phyloP scores from a whole-genome alignment of 1,139 yeast species.

The Suhomyces ambrosiae region DNA sequence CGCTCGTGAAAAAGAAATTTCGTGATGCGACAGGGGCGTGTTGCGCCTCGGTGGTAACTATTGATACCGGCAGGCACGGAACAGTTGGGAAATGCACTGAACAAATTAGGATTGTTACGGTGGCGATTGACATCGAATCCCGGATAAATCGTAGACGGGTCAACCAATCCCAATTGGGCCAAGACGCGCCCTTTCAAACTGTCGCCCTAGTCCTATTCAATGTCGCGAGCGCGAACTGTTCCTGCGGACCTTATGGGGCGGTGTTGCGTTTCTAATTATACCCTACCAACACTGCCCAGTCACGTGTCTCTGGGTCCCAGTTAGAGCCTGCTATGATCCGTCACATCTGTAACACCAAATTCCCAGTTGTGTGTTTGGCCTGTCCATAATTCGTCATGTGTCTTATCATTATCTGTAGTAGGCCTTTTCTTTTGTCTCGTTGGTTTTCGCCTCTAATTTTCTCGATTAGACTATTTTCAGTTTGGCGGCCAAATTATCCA shows the following conservation, averaged over 20 bases:
- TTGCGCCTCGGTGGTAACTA: slow-evolving; percentile 1
- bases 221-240: slow-evolving; percentile 2
- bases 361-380: too few relatives aligned
- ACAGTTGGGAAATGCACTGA: not conserved
- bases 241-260: slow-evolving; percentile 1
- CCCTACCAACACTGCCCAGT: slow-evolving; percentile 1
- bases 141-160: not conserved
- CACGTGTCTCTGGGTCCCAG: not conserved
- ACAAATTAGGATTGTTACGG: not conserved
- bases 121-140: not conserved
- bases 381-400: too few relatives aligned
- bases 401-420: too few relatives aligned
- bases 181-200: not conserved
- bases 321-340: not conserved
- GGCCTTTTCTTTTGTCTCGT: too few relatives aligned
- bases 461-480: too few relatives aligned
- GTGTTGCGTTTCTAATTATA: slow-evolving; percentile 2
- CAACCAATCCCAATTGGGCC: not conserved
- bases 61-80: slow-evolving; percentile 7
- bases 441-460: too few relatives aligned
- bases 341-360: too few relatives aligned
- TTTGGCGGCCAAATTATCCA: too few relatives aligned
- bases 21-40: slow-evolving; percentile 10
- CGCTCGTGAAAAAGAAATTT: slow-evolving; percentile 14
- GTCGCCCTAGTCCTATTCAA: not conserved